Evolutionary conservation across 208 protist genomes (phyloP).

Genomic region (Angomonas desouzai): DNA sequence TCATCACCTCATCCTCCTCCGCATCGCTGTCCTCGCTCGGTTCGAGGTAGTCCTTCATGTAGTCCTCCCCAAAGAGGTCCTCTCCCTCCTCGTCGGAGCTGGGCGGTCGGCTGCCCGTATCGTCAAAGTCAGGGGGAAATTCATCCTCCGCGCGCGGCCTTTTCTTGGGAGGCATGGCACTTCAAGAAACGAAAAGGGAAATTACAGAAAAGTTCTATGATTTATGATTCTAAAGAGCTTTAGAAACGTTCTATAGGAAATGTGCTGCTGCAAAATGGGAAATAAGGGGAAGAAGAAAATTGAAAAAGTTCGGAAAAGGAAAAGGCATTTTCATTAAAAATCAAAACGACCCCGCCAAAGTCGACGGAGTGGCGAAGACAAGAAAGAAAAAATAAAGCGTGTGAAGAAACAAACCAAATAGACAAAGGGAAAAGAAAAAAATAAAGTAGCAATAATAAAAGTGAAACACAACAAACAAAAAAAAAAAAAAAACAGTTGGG

Average conservation of each 20-base stretch:
- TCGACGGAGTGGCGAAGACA: too few relatives aligned
- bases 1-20: conserved; percentile 52
- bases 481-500: conserved; percentile 14
- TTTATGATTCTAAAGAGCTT: not conserved
- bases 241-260: too few relatives aligned
- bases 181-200: not conserved
- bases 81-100: conserved; percentile 68
- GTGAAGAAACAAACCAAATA: too few relatives aligned
- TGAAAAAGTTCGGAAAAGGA: too few relatives aligned
- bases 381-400: too few relatives aligned
- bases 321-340: too few relatives aligned
- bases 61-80: conserved; percentile 88
- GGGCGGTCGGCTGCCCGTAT: conserved; percentile 23
- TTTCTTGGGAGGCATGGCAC: conserved; percentile 14
- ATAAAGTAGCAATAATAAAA: not conserved
- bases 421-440: conserved; percentile 12
- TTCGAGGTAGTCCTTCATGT: conserved; percentile 83
- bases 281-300: not conserved
- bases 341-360: too few relatives aligned
- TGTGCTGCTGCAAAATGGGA: too few relatives aligned
- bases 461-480: conserved; percentile 16
- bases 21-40: conserved; percentile 78
- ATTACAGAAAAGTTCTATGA: too few relatives aligned
- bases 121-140: conserved; percentile 12
- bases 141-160: conserved; percentile 12